Evolutionary conservation across 768 basidiomycete genomes (phyloP), one percentile per base, ranked within the genome.

Genomic region (Mycena filopes): DNA sequence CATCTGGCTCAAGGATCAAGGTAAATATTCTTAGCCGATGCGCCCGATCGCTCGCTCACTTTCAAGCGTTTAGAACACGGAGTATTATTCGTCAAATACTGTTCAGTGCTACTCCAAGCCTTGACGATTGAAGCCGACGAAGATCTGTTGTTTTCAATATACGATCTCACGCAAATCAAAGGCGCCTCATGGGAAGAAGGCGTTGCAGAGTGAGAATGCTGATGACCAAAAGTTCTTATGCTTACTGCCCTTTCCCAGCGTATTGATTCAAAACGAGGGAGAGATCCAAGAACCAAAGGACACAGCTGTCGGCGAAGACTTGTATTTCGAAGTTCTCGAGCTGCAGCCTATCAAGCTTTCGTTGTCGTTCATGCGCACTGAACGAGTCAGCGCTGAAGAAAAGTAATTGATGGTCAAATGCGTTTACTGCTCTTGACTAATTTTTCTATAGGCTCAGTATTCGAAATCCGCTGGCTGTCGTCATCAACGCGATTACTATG

Each of bases 71-170:
- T 57, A 99, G 98, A 91, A n/a, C 98, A 99, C 69, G 98, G 98
- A 20, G 98, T 99, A 11, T 77, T 95, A n/a, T 99, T 98, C 76
- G 85, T 99, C 81, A 99, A 99, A 78, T 99, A 99, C 73, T 97
- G 94, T 57, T 96, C 96, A 2, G 86, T 99, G 55, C 80, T 99
- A 16, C 81, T 99, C 18, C 98, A 99, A 74, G 94, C 96, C 3
- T 81, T 99, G 76, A 98, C 95, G 0, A 89, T 99, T 18, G 96
- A 98, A 73, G 87, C 93, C n/a, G 98, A 99, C 74, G 98, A 99
- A 78, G 98, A 99, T 77, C 89, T 99, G 66, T 76, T 99, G 41
- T 98, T 95, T 72, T 89, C 96, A 0, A 77, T 99, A 12, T 91
- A 96, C 71, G 97, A 99, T 71, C 87, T 99, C 64, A 89, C 91